These are phyloP conservation scores for Yueomyces sinensis DNA, from an alignment of 805 yeast species.

Conservation along the genomic window DNA sequence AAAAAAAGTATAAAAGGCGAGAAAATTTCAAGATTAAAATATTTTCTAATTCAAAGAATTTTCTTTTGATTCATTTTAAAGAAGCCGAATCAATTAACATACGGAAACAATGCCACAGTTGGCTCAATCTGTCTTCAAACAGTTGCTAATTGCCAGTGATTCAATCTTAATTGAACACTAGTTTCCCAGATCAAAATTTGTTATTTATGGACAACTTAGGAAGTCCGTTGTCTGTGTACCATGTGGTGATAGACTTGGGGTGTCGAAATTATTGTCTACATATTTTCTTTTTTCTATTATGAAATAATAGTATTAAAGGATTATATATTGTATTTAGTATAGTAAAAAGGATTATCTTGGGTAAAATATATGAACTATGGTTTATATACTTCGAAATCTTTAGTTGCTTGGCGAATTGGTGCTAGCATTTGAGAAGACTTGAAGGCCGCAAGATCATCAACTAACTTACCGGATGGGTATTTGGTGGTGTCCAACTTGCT, in stretches of 20 bases:
- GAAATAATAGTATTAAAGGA: too few species aligned
- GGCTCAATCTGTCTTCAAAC: constrained; percentile 23
- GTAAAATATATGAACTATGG: too few species aligned
- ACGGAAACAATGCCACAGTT: constrained; percentile 29
- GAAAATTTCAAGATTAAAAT: too few species aligned
- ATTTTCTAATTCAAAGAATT: too few species aligned
- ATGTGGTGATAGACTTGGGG: constrained; percentile 23
- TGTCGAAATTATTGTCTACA: constrained; percentile 28
- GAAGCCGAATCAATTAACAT: constrained; percentile 22
- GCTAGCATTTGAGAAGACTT: constrained; percentile 41
- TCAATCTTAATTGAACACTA: constrained; percentile 21
- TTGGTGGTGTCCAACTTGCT: constrained; percentile 12
- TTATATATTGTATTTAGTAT: too few species aligned
- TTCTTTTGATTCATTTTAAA: constrained; percentile 4
- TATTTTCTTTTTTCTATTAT: constrained; percentile 1
- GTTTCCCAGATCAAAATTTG: constrained; percentile 24
- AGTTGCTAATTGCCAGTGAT: constrained; percentile 28
- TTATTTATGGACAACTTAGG: constrained; percentile 23
- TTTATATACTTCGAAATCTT: too few species aligned
- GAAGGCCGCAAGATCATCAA: constrained; percentile 39
- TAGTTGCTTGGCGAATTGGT: constrained; percentile 47
- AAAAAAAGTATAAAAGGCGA: too few species aligned
- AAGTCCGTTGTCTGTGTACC: constrained; percentile 26
- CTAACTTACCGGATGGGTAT: constrained; percentile 37
- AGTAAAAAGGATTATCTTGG: too few species aligned